Conservation (phyloP, 2,329 filamentous ascomycete genomes). For the Penicillium sp. region DNA sequence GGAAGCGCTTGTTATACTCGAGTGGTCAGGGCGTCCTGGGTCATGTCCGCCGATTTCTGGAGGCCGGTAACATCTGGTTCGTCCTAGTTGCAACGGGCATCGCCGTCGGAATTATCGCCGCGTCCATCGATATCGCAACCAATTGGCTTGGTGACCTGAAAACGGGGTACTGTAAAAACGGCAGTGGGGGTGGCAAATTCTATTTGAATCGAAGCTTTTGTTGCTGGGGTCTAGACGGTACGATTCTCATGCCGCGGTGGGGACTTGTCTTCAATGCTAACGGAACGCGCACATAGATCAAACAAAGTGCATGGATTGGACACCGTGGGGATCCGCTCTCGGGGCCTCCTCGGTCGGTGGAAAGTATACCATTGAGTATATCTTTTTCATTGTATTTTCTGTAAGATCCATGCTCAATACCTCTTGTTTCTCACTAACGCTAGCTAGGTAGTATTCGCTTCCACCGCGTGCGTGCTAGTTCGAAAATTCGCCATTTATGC, state of each 20-base stretch:
- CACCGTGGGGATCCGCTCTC: conserved; percentile 76
- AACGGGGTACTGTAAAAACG: conserved; percentile 78
- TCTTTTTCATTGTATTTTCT: conserved; percentile 82
- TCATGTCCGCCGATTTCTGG: conserved; percentile 70
- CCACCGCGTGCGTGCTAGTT: conserved; percentile 75
- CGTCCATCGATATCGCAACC: conserved; percentile 83
- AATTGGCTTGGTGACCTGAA: conserved; percentile 95
- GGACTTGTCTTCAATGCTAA: conserved; percentile 11
- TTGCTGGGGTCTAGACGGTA: conserved; percentile 82
- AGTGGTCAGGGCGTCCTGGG: conserved; percentile 71
- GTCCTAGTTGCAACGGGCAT: conserved; percentile 84
- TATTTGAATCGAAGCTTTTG: conserved; percentile 92
- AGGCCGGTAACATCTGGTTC: conserved; percentile 89
- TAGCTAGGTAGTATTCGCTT: conserved; percentile 70
- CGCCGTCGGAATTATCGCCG: conserved; percentile 79
- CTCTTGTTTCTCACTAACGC: conserved; percentile 21
- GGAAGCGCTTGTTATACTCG: conserved; percentile 73
- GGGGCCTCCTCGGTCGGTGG: conserved; percentile 66
- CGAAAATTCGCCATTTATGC: conserved; percentile 83
- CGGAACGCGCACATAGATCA: conserved; percentile 51
- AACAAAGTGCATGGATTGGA: conserved; percentile 83
- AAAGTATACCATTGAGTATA: conserved; percentile 80
- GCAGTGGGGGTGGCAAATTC: conserved; percentile 78
- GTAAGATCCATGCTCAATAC: conserved; percentile 47
- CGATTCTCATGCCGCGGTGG: conserved; percentile 10